Base-by-base conservation (phyloP, 345 rosid species). In the Salix dunnii region DNA sequence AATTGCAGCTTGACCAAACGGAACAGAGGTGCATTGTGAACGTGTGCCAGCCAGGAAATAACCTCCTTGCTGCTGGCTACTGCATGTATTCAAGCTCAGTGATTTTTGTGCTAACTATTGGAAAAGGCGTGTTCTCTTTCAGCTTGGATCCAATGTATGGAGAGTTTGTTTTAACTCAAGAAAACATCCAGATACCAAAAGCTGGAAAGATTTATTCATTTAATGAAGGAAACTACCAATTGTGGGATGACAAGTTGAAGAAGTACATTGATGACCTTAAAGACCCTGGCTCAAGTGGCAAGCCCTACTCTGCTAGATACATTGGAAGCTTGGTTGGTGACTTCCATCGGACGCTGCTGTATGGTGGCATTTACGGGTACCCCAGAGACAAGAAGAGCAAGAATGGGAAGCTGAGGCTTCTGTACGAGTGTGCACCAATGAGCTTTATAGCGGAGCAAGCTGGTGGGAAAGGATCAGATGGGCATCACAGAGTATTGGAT, bases 381-480 rank as follows among this genome's bases (percentile, higher is more conserved):
- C 97, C 97, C 1, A 92, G 94, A 70, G 99, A 95, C 85, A 84
- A 87, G 77, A 93, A 90, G 85, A 95, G 96, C 89, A 90, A 93
- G 86, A 95, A 95, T 42, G 97, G 99, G 66, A 95, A 93, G 88
- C 85, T 95, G 74, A 93, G 97, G 86, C 89, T 95, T 48, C 79
- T 93, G 85, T 93, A 90, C 58, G 99, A 95, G 72, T 90, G 99
- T 75, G 99, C 99, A 72, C 99, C 99, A 0, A 95, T 93, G 99
- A 95, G 99, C 86, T 93, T 89, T 77, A 91, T 95, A 27, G 99
- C 79, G 3, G 97, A 95, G 82, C 97, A 95, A 87, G 97, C 99
- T 13, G 99, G 97, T 18, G 99, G 97, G n/a, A 91, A 95, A 87
- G 97, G 99, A 11, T 95, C 97, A 17, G 97, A 90, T 80, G 99